phyloP scores from a whole-genome alignment of 2,329 filamentous ascomycete genomes.

The Monosporascus sp. region DNA sequence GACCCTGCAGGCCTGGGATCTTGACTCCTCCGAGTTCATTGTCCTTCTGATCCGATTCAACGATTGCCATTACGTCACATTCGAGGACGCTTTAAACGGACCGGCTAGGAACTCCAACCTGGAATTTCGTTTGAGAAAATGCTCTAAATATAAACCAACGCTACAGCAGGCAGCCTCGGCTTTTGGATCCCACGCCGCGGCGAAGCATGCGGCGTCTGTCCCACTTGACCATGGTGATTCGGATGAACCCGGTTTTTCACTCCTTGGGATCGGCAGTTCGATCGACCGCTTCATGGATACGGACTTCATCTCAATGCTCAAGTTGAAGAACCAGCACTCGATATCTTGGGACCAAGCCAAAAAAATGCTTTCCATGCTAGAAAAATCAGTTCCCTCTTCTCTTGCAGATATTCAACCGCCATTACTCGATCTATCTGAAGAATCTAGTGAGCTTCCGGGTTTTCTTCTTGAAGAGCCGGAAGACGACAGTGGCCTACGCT shows the following conservation, averaged over 20 bases:
- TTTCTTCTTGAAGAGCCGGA: slow-evolving; percentile 2
- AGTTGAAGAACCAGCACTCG: slow-evolving; percentile 46
- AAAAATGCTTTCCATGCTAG: slow-evolving; percentile 15
- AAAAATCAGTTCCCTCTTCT: slow-evolving; percentile 5
- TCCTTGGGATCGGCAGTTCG: slow-evolving; percentile 67
- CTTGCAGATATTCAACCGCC: background rate
- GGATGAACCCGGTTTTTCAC: slow-evolving; percentile 36
- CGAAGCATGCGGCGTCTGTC: background rate
- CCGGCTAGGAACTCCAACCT: slow-evolving; percentile 29
- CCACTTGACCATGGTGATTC: background rate
- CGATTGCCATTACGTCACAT: slow-evolving; percentile 52
- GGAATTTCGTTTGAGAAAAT: slow-evolving; percentile 65
- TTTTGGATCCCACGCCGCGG: slow-evolving; percentile 35
- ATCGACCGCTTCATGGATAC: slow-evolving; percentile 64
- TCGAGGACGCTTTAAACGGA: slow-evolving; percentile 48
- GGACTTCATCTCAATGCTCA: slow-evolving; percentile 58
- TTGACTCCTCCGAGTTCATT: slow-evolving; percentile 63
- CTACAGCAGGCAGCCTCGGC: slow-evolving; percentile 45
- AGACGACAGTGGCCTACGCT: slow-evolving; percentile 25
- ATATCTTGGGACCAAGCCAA: slow-evolving; percentile 68
- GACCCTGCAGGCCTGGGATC: slow-evolving; percentile 71
- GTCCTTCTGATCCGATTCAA: slow-evolving; percentile 66
- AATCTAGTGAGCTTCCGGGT: background rate
- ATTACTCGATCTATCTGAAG: background rate
- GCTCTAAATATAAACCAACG: slow-evolving; percentile 68